phyloP scores from a whole-genome alignment of 768 basidiomycete genomes.

The Boletellus emodensis region DNA sequence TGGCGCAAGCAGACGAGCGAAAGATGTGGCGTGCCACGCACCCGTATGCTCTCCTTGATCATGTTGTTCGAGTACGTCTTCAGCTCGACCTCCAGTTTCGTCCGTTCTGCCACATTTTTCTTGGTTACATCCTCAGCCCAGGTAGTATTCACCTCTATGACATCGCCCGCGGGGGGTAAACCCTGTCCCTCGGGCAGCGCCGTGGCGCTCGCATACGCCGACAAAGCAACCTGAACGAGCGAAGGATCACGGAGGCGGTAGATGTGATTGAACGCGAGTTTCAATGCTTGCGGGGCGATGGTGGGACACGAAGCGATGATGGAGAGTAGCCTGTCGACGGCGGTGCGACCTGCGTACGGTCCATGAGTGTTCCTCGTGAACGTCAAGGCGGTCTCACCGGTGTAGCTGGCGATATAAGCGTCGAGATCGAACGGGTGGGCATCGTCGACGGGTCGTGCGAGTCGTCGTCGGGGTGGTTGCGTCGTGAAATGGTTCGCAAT shows the following conservation, averaged over 20 bases:
- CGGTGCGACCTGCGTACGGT: constrained; percentile 56
- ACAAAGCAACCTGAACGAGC: constrained; percentile 48
- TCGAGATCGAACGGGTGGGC: constrained; percentile 88
- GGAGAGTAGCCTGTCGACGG: constrained; percentile 68
- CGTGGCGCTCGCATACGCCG: constrained; percentile 51
- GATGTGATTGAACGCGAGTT: constrained; percentile 61
- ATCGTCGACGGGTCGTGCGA: constrained; percentile 58
- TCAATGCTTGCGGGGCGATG: constrained; percentile 69
- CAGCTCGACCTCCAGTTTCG: constrained; percentile 89
- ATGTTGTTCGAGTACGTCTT: constrained; percentile 94
- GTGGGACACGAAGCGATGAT: constrained; percentile 62
- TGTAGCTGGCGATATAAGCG: constrained; percentile 69
- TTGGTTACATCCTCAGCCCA: constrained; percentile 72
- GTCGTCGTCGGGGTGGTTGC: constrained; percentile 15
- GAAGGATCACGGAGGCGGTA: constrained; percentile 65
- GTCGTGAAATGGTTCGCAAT: constrained; percentile 11
- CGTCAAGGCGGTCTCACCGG: constrained; percentile 42
- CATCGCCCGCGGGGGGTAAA: constrained; percentile 44
- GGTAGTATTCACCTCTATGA: constrained; percentile 53
- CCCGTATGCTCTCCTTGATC: constrained; percentile 98
- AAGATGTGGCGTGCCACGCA: constrained; percentile 33
- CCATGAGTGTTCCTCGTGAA: neutral
- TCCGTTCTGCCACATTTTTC: constrained; percentile 67
- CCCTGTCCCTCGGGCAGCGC: constrained; percentile 29
- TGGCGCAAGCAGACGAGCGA: neutral